Evolutionary conservation across 1,284 basidiomycete species (phyloP).

Genomic region (Cutaneotrichosporon sp.): DNA sequence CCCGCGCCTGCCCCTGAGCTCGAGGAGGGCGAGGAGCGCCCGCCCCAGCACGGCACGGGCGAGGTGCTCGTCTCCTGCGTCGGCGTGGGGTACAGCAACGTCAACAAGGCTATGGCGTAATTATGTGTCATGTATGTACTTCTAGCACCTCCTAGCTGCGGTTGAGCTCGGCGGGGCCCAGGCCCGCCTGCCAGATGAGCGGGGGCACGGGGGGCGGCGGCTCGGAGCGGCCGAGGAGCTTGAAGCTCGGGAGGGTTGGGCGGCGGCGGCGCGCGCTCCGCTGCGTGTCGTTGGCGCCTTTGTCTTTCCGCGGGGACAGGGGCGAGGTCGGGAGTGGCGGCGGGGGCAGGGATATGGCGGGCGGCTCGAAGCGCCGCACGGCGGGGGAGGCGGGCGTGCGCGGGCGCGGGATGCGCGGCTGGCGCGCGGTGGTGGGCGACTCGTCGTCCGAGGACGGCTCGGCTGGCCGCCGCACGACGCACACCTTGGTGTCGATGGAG

Average conservation of each 20-base stretch:
- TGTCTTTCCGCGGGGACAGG: conserved; percentile 1
- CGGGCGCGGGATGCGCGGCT: background rate
- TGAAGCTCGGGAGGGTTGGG: conserved; percentile 16
- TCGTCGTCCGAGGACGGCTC: background rate
- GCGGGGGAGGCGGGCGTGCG: background rate
- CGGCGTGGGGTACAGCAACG: conserved; percentile 57
- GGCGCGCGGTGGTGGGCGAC: background rate
- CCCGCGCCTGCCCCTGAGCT: conserved; percentile 19
- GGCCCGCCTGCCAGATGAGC: conserved; percentile 7
- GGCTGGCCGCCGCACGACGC: background rate
- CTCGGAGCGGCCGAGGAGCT: conserved; percentile 8
- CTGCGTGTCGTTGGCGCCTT: background rate
- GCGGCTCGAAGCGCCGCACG: background rate
- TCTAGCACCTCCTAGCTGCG: conserved; percentile 3
- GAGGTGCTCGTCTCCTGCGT: conserved; percentile 55
- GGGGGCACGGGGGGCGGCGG: conserved; percentile 20
- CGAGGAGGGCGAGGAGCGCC: conserved; percentile 21
- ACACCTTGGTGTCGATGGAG: conserved; percentile 6
- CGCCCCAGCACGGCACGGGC: conserved; percentile 21
- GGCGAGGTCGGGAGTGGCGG: background rate
- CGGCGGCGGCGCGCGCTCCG: conserved; percentile 6
- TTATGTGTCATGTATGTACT: conserved; percentile 23
- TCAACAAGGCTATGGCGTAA: conserved; percentile 56
- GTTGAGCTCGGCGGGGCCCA: background rate
- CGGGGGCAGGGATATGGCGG: background rate